These are phyloP conservation scores for Mariannaea sp. DNA, from an alignment of 2,329 filamentous ascomycete species.

Conservation along the genomic window DNA sequence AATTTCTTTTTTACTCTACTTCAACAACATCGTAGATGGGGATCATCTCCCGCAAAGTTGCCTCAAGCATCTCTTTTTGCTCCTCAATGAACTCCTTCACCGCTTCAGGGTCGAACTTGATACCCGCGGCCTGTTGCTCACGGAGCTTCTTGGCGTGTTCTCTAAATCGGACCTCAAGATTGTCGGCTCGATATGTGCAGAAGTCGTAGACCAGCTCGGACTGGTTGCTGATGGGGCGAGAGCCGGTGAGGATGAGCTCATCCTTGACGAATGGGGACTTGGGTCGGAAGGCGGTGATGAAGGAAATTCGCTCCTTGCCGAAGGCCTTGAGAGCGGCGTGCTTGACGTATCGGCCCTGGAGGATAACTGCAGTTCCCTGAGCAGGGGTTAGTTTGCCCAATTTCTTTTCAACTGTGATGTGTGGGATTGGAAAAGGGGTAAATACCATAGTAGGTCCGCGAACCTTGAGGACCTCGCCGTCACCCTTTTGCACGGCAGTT, in stretches of 20 bases:
- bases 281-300: conserved; percentile 70
- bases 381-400: not conserved
- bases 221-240: conserved; percentile 57
- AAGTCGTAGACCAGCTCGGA: conserved; percentile 22
- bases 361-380: conserved; percentile 50
- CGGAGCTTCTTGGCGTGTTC: conserved; percentile 22
- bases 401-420: no score
- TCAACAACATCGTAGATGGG: not conserved
- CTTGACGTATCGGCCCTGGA: conserved; percentile 70
- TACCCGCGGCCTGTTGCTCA: conserved; percentile 12
- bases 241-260: conserved; percentile 64
- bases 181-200: conserved; percentile 19
- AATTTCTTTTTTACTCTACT: no score
- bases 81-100: conserved; percentile 27
- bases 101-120: conserved; percentile 23
- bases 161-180: conserved; percentile 58
- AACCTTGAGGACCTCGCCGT: conserved; percentile 60
- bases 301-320: conserved; percentile 66
- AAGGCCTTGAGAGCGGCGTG: conserved; percentile 65
- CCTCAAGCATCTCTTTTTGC: conserved; percentile 35
- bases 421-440: no score
- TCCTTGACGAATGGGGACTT: conserved; percentile 58
- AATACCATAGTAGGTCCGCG: conserved; percentile 64
- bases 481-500: conserved; percentile 61
- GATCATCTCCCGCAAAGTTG: conserved; percentile 24